A percentile compares a stretch with the other conserved stretches of the same genome.
Conservation (phyloP, 192 early-diverging fungal species). For the Linnemannia schmuckeri region DNA sequence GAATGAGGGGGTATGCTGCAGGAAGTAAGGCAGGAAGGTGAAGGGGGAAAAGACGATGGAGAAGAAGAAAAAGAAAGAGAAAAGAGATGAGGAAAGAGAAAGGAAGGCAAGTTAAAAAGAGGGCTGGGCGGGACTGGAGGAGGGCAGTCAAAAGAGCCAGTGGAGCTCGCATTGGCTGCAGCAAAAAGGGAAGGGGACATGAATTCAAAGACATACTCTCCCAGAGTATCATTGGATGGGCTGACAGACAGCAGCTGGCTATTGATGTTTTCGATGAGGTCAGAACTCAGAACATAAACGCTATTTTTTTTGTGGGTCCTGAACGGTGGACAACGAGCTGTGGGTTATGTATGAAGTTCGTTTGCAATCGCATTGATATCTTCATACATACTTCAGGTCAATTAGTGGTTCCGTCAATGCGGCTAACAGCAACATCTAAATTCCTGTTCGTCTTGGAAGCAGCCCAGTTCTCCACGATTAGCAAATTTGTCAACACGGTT, state of each 20-base stretch:
- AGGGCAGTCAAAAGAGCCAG: background rate
- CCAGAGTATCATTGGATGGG: background rate
- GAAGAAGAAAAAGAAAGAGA: background rate
- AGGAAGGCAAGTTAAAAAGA: background rate
- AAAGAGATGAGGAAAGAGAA: conserved; percentile 3
- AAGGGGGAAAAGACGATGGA: background rate
- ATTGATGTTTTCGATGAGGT: background rate
- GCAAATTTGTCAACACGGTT: background rate
- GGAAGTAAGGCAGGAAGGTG: conserved; percentile 8
- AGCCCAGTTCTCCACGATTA: conserved; percentile 26
- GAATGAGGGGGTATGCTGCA: conserved; percentile 1
- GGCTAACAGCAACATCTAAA: background rate
- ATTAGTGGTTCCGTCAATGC: background rate
- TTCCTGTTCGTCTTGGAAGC: conserved; percentile 36
- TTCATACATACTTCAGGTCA: background rate
- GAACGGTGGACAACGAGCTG: background rate
- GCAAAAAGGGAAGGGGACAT: background rate
- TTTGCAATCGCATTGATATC: background rate
- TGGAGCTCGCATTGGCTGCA: background rate
- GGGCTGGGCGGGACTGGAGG: background rate
- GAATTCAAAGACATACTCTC: conserved; percentile 10
- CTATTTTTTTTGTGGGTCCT: background rate
- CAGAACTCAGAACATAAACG: background rate
- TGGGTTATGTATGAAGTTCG: background rate
- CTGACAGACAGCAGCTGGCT: background rate